Conservation (phyloP, 1,139 yeast genomes). For the Hansenula sp. region DNA sequence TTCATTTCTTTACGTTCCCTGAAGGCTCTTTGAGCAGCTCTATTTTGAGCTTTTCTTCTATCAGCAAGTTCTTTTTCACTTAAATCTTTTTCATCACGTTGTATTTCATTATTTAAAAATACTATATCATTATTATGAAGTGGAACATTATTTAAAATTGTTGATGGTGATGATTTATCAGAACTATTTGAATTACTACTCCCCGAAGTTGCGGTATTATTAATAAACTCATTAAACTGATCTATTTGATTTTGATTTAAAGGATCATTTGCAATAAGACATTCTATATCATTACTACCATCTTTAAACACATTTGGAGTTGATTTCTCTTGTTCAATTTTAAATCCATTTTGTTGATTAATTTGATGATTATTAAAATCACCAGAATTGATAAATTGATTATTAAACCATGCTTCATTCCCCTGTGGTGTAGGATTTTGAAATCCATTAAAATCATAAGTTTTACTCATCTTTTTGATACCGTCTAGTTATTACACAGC, state of each 20-base stretch:
- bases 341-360: no score
- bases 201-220: neutral
- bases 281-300: neutral
- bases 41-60: slow-evolving; percentile 63
- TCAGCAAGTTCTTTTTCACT: slow-evolving; percentile 19
- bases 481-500: no score
- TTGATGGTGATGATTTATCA: slow-evolving; percentile 11
- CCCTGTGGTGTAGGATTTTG: neutral
- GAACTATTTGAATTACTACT: slow-evolving; percentile 1
- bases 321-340: no score
- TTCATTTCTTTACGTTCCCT: slow-evolving; percentile 78
- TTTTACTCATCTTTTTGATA: neutral
- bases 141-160: slow-evolving; percentile 8
- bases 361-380: no score
- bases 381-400: neutral
- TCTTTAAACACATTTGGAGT: no score
- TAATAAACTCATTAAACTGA: slow-evolving; percentile 1
- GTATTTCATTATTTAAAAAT: slow-evolving; percentile 4
- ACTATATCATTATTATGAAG: slow-evolving; percentile 7
- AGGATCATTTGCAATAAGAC: neutral
- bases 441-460: neutral
- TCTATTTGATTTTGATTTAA: neutral
- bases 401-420: neutral
- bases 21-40: slow-evolving; percentile 90
- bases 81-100: slow-evolving; percentile 7